Evolutionary conservation across 2,329 filamentous ascomycete species (phyloP).

Genomic region (Colletotrichum siamense): DNA sequence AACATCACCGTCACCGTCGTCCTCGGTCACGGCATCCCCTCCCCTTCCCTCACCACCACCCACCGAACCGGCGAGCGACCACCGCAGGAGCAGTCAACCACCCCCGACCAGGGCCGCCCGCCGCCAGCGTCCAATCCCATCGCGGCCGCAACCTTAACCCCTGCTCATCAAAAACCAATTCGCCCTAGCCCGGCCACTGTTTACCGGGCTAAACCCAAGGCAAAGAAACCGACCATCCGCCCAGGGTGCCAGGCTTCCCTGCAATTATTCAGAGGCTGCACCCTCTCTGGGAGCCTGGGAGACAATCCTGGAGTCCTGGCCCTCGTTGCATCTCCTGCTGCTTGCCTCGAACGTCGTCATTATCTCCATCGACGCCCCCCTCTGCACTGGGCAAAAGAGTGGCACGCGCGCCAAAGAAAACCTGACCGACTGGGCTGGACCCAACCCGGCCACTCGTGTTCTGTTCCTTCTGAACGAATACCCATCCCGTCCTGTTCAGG

Average conservation of each 20-base stretch:
- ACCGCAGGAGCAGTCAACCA: background rate
- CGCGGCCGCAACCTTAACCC: background rate
- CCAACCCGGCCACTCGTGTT: background rate
- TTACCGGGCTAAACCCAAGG: background rate
- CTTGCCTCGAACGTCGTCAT: constrained; percentile 15
- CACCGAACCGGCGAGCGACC: background rate
- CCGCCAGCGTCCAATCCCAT: background rate
- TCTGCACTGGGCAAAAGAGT: background rate
- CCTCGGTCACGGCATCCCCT: background rate
- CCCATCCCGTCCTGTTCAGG: background rate
- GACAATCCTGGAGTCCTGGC: background rate
- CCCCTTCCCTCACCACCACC: background rate
- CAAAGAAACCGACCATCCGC: background rate
- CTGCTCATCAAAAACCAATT: background rate
- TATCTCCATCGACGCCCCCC: background rate
- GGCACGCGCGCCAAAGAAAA: constrained; percentile 13
- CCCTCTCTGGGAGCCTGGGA: background rate
- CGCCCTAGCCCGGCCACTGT: background rate
- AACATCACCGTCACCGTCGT: background rate
- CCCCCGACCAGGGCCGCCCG: background rate
- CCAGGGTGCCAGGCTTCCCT: background rate
- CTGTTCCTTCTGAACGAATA: background rate
- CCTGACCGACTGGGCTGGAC: constrained; percentile 18
- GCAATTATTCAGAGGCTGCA: background rate
- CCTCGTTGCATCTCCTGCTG: background rate